Base-by-base conservation (phyloP, 2,329 filamentous ascomycete species). In the Xylaria polymorpha region DNA sequence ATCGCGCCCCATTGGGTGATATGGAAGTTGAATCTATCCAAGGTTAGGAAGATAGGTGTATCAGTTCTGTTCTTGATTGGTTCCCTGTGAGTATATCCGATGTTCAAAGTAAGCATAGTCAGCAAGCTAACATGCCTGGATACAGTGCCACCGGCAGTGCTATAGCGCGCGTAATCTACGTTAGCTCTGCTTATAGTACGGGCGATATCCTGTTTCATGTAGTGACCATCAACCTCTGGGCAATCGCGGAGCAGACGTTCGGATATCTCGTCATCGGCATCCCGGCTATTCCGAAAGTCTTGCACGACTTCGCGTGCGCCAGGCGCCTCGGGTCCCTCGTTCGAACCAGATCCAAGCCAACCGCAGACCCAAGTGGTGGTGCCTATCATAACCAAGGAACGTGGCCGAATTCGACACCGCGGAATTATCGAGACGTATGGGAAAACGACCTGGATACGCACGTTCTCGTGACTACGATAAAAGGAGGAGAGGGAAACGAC, bases 231-330 rank as follows among this genome's bases (percentile, higher is more conserved):
- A 71, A 69, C 44, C 66, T 72, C 14, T 72, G 69, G 71, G 69
- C 66, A 7, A 67, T 72, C 3, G 64, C 69, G 4, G 71, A 72
- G 39, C 61, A 70, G 51, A 71, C 71, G 0, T 67, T 67, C 15
- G 69, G 71, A 44, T 72, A 71, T 32, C 69, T 72, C 20, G 69
- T 72, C 25, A 70, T 72, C 29, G 69, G 71, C 10, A 44, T 72
- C 18, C 71, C 71, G 2, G 58, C 68, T 10, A 18, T 69, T 8
- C 70, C 70, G 7, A 68, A 66, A 58, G 70, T 67, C 32, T 48
- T 68, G 12, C 55, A 62, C 6, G 64, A 53, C 25, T 57, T 68
- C 20, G 53, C 68, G 10, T 66, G 69, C 44, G 65, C 61, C 1
- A 61, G 48, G 29, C 56, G 57, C 22, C 48, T 70, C 5, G 67